These are phyloP conservation scores for Antrodiella citrinella DNA, from an alignment of 768 basidiomycete genomes.

Conservation along the genomic window DNA sequence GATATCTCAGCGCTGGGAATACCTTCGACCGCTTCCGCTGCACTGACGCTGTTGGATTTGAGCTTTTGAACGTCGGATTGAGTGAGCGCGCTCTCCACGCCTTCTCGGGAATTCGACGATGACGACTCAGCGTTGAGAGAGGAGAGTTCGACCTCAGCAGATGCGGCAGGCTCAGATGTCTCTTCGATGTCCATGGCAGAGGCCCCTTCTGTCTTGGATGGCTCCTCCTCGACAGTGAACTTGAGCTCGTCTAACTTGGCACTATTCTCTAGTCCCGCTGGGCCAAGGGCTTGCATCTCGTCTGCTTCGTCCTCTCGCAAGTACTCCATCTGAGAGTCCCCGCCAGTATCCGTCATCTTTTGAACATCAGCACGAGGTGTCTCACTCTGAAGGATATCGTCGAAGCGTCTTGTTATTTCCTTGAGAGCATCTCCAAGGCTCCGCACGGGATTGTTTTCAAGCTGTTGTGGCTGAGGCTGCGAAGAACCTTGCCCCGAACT, in stretches of 20 bases:
- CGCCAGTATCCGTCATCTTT: slow-evolving; percentile 29
- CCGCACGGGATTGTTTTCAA: slow-evolving; percentile 51
- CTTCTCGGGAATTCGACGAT: slow-evolving; percentile 18
- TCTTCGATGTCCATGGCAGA: slow-evolving; percentile 43
- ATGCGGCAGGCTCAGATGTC: slow-evolving; percentile 20
- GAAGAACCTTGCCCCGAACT: not conserved
- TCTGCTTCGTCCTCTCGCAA: slow-evolving; percentile 57
- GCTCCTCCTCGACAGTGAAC: slow-evolving; percentile 41
- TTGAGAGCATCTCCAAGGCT: slow-evolving; percentile 78
- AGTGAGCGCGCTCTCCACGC: slow-evolving; percentile 41
- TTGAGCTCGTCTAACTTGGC: slow-evolving; percentile 78
- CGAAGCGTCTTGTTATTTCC: slow-evolving; percentile 75
- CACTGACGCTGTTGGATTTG: slow-evolving; percentile 10
- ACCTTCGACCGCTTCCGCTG: slow-evolving; percentile 14
- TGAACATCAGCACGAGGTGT: slow-evolving; percentile 24
- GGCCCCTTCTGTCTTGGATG: slow-evolving; percentile 15
- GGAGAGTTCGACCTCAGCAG: slow-evolving; percentile 9
- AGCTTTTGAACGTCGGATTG: slow-evolving; percentile 21
- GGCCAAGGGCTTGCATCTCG: slow-evolving; percentile 84
- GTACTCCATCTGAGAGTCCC: slow-evolving; percentile 63
- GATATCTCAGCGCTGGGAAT: slow-evolving; percentile 1
- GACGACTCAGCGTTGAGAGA: slow-evolving; percentile 20
- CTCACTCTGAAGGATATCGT: slow-evolving; percentile 59
- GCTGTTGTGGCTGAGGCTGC: slow-evolving; percentile 20
- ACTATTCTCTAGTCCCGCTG: slow-evolving; percentile 76